Evolutionary conservation across 2,329 filamentous ascomycete species (phyloP).

Genomic region (Exophiala xenobiotica): DNA sequence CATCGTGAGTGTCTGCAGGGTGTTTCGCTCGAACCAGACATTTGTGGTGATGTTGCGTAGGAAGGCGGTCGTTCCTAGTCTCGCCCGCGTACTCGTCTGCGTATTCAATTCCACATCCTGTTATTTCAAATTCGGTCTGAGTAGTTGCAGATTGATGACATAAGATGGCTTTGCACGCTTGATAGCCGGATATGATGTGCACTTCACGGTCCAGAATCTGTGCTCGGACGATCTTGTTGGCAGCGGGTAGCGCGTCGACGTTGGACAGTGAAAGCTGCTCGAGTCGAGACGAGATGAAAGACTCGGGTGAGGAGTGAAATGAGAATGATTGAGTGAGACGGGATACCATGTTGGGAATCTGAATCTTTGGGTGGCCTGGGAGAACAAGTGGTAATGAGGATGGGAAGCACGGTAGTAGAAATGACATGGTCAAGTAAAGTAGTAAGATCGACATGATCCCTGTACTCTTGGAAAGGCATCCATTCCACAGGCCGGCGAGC

Average conservation of each 20-base stretch:
- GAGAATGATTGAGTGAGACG: not conserved
- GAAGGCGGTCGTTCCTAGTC: not conserved
- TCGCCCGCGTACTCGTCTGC: not conserved
- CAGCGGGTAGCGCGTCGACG: not conserved
- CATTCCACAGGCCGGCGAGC: too few relatives aligned
- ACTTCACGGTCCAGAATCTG: conserved; percentile 1
- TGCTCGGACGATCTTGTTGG: not conserved
- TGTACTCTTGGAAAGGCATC: too few relatives aligned
- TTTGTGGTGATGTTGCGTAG: not conserved
- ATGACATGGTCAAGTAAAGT: too few relatives aligned
- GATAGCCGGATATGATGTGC: conserved; percentile 1
- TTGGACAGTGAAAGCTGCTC: not conserved
- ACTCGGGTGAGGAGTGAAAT: not conserved
- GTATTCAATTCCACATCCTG: not conserved
- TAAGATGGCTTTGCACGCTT: not conserved
- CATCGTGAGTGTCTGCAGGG: not conserved
- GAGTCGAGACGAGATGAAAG: not conserved
- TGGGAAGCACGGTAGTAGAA: too few relatives aligned
- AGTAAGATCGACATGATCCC: too few relatives aligned
- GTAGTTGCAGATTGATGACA: not conserved
- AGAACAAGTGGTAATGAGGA: too few relatives aligned
- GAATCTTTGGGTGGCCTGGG: too few relatives aligned
- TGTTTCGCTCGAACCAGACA: not conserved
- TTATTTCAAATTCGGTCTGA: not conserved
- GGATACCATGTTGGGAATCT: not conserved